A percentile compares a stretch with the other conserved stretches of the same genome.
Conservation (phyloP, 2,329 filamentous ascomycete species). For the Alternaria sp. region DNA sequence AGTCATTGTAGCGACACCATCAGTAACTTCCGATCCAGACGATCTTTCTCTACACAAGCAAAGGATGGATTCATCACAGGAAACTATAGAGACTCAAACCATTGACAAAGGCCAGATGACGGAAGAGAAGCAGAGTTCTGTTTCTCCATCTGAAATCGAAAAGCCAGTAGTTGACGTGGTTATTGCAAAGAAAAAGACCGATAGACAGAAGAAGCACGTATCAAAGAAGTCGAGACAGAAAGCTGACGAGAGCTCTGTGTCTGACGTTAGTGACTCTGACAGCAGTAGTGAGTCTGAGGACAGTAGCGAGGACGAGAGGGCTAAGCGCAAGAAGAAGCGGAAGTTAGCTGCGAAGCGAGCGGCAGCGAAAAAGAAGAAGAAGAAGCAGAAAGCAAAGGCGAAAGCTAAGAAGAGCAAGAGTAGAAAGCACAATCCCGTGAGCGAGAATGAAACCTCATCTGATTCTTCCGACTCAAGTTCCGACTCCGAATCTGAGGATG, state of each 20-base stretch:
- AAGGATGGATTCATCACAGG: slow-evolving; percentile 26
- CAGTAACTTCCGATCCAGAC: slow-evolving; percentile 31
- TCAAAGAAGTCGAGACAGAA: slow-evolving; percentile 31
- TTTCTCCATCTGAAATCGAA: slow-evolving; percentile 12
- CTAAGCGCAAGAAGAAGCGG: slow-evolving; percentile 31
- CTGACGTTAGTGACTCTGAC: slow-evolving; percentile 33
- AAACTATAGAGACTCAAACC: slow-evolving; percentile 16
- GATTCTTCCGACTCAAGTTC: slow-evolving; percentile 30
- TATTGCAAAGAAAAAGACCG: slow-evolving; percentile 17
- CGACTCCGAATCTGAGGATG: slow-evolving; percentile 23
- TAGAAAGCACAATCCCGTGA: slow-evolving; percentile 28
- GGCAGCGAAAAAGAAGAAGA: slow-evolving; percentile 28
- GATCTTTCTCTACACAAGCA: slow-evolving; percentile 21
- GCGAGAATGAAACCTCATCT: slow-evolving; percentile 26
- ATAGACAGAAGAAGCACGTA: slow-evolving; percentile 22
- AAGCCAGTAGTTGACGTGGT: slow-evolving; percentile 15
- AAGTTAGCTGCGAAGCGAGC: slow-evolving; percentile 23
- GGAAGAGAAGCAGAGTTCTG: slow-evolving; percentile 12
- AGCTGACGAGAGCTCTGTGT: slow-evolving; percentile 26
- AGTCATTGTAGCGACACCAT: slow-evolving; percentile 35
- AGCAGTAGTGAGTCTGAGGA: slow-evolving; percentile 29
- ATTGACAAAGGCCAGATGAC: background rate
- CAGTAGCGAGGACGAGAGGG: slow-evolving; percentile 32
- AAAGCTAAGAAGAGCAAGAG: slow-evolving; percentile 35
- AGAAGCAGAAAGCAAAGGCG: slow-evolving; percentile 32